Evolutionary conservation across 1,139 yeast genomes (phyloP).

Genomic region (Chernovozyma sophiae-reginae): DNA sequence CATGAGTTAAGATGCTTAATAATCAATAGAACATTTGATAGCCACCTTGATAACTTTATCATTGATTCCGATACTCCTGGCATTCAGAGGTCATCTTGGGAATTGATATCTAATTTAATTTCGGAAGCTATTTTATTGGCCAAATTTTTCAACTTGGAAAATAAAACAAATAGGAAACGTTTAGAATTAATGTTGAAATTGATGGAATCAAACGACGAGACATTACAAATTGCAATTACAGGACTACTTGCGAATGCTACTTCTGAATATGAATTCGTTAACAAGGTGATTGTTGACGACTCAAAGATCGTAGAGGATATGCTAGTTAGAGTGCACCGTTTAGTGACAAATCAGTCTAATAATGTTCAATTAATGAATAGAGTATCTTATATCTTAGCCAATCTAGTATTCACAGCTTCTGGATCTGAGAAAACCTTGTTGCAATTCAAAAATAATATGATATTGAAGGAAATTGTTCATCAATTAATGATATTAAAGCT

Average conservation of each 20-base stretch:
- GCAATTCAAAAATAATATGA: constrained; percentile 15
- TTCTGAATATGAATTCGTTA: constrained; percentile 44
- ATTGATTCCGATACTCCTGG: constrained; percentile 32
- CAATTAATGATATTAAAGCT: no score
- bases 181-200: constrained; percentile 36
- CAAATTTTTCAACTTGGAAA: constrained; percentile 46
- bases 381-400: constrained; percentile 28
- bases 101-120: constrained; percentile 44
- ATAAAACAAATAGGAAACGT: constrained; percentile 24
- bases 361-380: constrained; percentile 34
- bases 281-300: constrained; percentile 25
- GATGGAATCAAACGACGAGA: constrained; percentile 32
- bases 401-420: constrained; percentile 25
- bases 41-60: constrained; percentile 32
- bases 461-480: background rate
- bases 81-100: constrained; percentile 46
- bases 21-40: constrained; percentile 30
- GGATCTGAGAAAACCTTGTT: constrained; percentile 13
- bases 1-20: constrained; percentile 28
- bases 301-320: constrained; percentile 22
- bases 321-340: constrained; percentile 15
- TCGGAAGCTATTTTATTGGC: constrained; percentile 42
- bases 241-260: constrained; percentile 50
- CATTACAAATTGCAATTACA: constrained; percentile 39
- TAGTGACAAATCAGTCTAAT: constrained; percentile 25